Percentiles rank a stretch among this genome's conserved stretches.
Conservation (phyloP, 2,329 filamentous ascomycete genomes). For the Macrophomina tecta region DNA sequence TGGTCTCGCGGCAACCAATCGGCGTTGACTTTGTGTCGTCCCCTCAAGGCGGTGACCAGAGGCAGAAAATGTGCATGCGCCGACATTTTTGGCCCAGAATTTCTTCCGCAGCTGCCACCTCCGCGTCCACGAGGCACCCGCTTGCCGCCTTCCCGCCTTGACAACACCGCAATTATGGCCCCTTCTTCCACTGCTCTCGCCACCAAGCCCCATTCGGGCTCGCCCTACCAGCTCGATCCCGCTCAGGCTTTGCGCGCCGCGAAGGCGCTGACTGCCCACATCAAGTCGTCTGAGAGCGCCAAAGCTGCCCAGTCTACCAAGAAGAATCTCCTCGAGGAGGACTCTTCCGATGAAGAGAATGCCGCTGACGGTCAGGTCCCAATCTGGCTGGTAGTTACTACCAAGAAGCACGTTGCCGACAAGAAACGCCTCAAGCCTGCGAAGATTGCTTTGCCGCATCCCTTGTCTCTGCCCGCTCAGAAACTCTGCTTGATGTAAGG, state of each 20-base stretch:
- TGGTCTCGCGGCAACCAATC: conserved; percentile 5
- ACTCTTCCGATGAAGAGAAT: conserved; percentile 41
- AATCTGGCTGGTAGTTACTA: conserved; percentile 68
- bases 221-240: conserved; percentile 52
- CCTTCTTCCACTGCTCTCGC: conserved; percentile 43
- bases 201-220: conserved; percentile 43
- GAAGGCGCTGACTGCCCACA: conserved; percentile 63
- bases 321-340: conserved; percentile 60
- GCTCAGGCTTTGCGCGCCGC: conserved; percentile 64
- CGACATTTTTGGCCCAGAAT: conserved; percentile 24
- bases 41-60: background rate
- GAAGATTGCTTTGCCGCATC: conserved; percentile 63
- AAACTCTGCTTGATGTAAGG: conserved; percentile 26
- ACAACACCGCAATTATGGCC: conserved; percentile 32
- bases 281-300: conserved; percentile 56
- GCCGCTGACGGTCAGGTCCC: conserved; percentile 54
- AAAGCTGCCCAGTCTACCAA: conserved; percentile 58
- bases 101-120: conserved; percentile 1
- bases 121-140: conserved; percentile 8
- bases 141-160: background rate
- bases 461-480: conserved; percentile 2
- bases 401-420: conserved; percentile 72
- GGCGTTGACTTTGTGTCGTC: background rate
- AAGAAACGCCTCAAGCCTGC: conserved; percentile 80
- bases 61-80: conserved; percentile 1